Base-by-base conservation (phyloP, 2,329 filamentous ascomycete species). In the Phoma herbarum region DNA sequence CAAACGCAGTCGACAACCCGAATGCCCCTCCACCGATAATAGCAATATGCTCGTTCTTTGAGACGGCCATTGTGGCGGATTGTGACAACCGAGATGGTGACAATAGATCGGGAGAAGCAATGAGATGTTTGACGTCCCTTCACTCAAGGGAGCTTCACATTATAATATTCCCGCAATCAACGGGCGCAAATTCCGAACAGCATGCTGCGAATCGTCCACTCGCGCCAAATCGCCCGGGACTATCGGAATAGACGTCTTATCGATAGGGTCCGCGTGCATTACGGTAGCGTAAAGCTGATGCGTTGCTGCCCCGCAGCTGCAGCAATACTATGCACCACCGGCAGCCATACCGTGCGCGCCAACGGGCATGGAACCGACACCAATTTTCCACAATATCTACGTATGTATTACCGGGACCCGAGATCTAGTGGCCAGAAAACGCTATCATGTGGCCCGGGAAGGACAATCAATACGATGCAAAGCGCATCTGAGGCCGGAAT, bases 1-100 rank as follows among this genome's bases (percentile, higher is more conserved):
- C 69, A 22, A 69, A 65, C 33, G 71, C 72, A 18, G 71, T 72
- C 11, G 71, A 74, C 16, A 74, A 59, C 4, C 73, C 72, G 16
- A 73, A 75, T 4, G 72, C 70, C 49, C 73, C 72, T 22, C 62
- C 68, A 18, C 70, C 70, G n/a, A 75, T 53, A 11, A 75, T 68
- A 48, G 64, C 61, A 52, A 75, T 70, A 18, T 66, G 62, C 7
- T 67, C 64, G 46, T 55, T 58, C 49, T 67, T 73, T 12, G 65
- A 65, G 25, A 65, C 37, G 2, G 28, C 31, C 70, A 73, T 73
- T 11, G 11, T 60, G 51, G 31, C 33, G 22, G 31, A 35, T 8
- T 33, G 14, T 22, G 45, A 25, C 5, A 44, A 39, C 29, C 20
- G 41, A 11, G 29, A 18, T 18, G 8, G 11, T 37, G 18, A 31